Base-by-base conservation (phyloP, 768 basidiomycete species). In the Panaeolus cyanescens region DNA sequence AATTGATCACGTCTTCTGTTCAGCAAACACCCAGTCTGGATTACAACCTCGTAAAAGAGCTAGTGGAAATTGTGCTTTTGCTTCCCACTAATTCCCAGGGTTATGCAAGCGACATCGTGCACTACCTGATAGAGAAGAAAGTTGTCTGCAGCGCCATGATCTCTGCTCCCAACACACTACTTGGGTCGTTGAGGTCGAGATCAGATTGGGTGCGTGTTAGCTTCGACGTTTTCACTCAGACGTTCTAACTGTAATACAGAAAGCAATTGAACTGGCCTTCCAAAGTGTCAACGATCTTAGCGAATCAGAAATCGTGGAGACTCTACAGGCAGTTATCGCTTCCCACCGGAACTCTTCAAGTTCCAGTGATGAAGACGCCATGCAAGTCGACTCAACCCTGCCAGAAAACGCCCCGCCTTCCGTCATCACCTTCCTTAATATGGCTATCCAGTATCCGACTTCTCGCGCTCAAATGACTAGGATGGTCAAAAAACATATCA, bases 201-300 rank as follows among this genome's bases (percentile, higher is more conserved):
- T 76, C 79, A 40, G 92, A 93, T 67, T 94, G 92, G 92, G 92
- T 93, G 85, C 83, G 89, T 86, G 68, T 59, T 67, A 56, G 54
- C 30, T 30, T 5, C 15, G 31, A 34, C 34, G 3, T 34, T 25
- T 39, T 3, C 7, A 8, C 30, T 36, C 32, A 28, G 36, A 58
- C 55, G 12, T 8, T 37, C 56, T 28, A 60, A 32, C 39, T 28
- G n/a, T 22, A n/a, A 19, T 22, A 7, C 55, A 82, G 81, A 72
- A 73, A 68, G 77, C 79, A 1, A 77, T 91, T 40, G 68, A 81
- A 60, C 65, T 85, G 12, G 81, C 89, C 32, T 72, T 92, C 54
- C 71, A 74, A 3, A 74, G 68, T 2, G 85, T 93, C 19, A 68
- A 77, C 5, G 92, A 94, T 69, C 65, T 94, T 59, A 76, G 87